Evolutionary conservation across 352 stramenopile genomes (phyloP).

Genomic region (Blastocystis sp.): DNA sequence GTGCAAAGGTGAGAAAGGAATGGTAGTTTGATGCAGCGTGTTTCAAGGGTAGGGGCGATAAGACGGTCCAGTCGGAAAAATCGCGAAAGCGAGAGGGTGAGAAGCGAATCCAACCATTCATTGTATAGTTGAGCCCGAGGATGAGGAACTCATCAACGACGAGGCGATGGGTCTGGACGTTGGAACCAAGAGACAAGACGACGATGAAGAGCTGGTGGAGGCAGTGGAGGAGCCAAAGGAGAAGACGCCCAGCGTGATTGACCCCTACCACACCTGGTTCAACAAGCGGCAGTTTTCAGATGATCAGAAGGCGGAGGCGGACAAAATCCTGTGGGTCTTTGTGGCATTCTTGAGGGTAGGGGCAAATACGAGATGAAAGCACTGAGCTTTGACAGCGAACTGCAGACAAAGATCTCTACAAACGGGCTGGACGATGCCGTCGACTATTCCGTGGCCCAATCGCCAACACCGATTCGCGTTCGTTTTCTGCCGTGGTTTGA

Average conservation of each 20-base stretch:
- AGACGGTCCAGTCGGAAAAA: neutral
- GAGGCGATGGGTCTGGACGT: conserved; percentile 27
- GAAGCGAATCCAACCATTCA: neutral
- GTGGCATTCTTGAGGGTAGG: neutral
- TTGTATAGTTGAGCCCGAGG: neutral
- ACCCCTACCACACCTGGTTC: conserved; percentile 64
- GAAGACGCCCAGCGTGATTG: neutral
- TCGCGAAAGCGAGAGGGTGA: neutral
- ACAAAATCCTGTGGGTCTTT: conserved; percentile 1
- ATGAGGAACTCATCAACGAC: conserved; percentile 2
- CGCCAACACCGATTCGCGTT: neutral
- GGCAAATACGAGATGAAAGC: conserved; percentile 10
- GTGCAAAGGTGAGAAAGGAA: conserved; percentile 35
- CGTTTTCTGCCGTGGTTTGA: neutral
- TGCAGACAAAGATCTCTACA: conserved; percentile 36
- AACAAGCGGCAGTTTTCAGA: neutral
- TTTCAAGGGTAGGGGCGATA: neutral
- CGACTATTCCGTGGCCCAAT: neutral
- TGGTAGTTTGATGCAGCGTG: neutral
- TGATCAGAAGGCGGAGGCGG: neutral
- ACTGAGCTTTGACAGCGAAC: neutral
- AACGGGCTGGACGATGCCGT: conserved; percentile 28
- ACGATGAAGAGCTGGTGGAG: conserved; percentile 1
- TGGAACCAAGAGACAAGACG: conserved; percentile 1
- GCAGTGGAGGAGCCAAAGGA: neutral